Evolutionary conservation across 345 rosid species (phyloP), one percentile per base, ranked within the genome.

Genomic region (Anastatica hierochuntica): DNA sequence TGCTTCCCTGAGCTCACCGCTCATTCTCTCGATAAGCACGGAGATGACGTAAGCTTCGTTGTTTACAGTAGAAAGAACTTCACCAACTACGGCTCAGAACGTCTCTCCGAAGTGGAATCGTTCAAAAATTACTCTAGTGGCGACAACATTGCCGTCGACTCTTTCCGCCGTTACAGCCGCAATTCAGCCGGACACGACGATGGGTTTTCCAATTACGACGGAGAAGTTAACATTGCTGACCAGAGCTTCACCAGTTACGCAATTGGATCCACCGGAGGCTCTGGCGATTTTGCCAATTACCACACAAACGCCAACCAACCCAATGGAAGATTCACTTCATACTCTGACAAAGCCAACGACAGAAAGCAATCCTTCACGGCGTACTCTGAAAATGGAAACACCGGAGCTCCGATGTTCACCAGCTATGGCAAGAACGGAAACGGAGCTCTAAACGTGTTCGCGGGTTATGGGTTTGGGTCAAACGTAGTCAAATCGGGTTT

Each of bases 201-300:
- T 4, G n/a, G 15, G 0, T 84, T 79, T 23, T 17, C 65, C 21
- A 63, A 15, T 30, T 81, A 81, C 53, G 88, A 81, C 43, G 57
- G 52, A 2, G 78, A 54, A 2, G 46, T 74, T 10, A 81, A 84
- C 47, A 88, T 72, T 6, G 83, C 62, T 14, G 90, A 80, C 41
- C 78, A 90, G 77, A 73, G 78, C 65, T 90, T 90, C 74, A 75
- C 72, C 60, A 76, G 86, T 16, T 90, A 90, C 60, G 92, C 83
- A 12, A 33, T 71, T 30, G 64, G 56, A n/a, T 71, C 85, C 3
- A 77, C 79, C 27, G 89, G 94, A 1, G 95, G 98, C 36, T 20
- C 64, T 20, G 80, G 92, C 14, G 71, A 75, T 2, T 87, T 90
- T 77, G 36, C 33, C 29, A 56, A 10, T 41, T 90, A 90, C 76